phyloP scores from a whole-genome alignment of 2,329 filamentous ascomycete species.

The Verticillium longisporum region DNA sequence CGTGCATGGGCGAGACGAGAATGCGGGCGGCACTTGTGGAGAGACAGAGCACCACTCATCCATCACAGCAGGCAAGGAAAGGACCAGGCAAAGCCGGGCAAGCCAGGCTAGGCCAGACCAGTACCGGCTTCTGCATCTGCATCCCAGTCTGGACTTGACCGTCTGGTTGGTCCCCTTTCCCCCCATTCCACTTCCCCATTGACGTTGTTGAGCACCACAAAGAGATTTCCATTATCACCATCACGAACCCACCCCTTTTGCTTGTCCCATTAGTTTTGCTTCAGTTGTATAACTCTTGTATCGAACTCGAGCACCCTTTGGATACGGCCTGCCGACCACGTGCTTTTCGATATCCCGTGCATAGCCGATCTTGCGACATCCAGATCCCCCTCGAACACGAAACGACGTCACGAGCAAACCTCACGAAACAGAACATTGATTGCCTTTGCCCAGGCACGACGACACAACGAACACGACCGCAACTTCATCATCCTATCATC shows the following conservation, averaged over 20 bases:
- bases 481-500: neutral
- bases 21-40: neutral
- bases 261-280: neutral
- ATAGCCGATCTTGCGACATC: neutral
- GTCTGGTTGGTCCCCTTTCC: neutral
- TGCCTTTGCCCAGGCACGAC: neutral
- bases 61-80: too few relatives aligned
- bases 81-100: too few relatives aligned
- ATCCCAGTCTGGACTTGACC: neutral
- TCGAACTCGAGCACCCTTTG: neutral
- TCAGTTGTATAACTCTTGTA: neutral
- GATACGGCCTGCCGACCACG: neutral
- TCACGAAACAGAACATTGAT: neutral
- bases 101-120: neutral
- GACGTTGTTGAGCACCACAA: neutral
- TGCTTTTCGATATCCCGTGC: neutral
- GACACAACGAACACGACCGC: neutral
- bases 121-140: neutral
- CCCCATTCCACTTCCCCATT: neutral
- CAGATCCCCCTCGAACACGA: neutral
- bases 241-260: neutral
- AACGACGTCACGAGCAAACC: neutral
- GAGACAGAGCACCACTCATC: too few relatives aligned
- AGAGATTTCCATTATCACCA: neutral
- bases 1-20: slow-evolving; percentile 7